phyloP scores from a whole-genome alignment of 1,284 basidiomycete species.

The Leccinum subfulvum region DNA sequence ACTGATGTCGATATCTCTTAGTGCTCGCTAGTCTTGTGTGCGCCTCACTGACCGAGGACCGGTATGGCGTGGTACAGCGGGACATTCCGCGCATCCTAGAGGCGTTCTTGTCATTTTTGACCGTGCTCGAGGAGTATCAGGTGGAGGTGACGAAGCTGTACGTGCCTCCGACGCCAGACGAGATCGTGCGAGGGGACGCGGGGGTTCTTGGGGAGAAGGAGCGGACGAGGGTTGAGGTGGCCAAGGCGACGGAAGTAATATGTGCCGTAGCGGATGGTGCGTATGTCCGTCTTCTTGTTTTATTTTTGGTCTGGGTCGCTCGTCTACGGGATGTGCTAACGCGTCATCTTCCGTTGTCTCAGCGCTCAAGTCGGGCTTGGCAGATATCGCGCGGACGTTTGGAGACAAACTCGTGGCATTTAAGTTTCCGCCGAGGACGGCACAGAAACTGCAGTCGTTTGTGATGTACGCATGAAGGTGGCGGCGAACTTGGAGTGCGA shows the following conservation, averaged over 20 bases:
- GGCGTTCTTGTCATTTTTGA: slow-evolving; percentile 65
- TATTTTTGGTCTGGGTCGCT: neutral
- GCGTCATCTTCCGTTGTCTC: neutral
- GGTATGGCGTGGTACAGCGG: slow-evolving; percentile 78
- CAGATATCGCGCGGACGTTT: slow-evolving; percentile 69
- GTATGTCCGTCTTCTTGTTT: neutral
- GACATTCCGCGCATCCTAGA: slow-evolving; percentile 81
- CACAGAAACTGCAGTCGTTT: slow-evolving; percentile 67
- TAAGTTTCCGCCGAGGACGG: slow-evolving; percentile 68
- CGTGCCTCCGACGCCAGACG: slow-evolving; percentile 37
- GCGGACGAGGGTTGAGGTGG: slow-evolving; percentile 42
- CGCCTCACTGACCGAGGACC: slow-evolving; percentile 75
- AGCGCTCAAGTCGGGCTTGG: slow-evolving; percentile 72
- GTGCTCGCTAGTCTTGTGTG: slow-evolving; percentile 70
- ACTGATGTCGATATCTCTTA: slow-evolving; percentile 28
- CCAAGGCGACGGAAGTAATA: slow-evolving; percentile 52
- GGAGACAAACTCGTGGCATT: slow-evolving; percentile 73
- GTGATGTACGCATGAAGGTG: slow-evolving; percentile 50
- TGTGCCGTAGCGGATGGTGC: slow-evolving; percentile 59
- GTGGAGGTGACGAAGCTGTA: slow-evolving; percentile 42
- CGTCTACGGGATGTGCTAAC: slow-evolving; percentile 9
- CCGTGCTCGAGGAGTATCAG: slow-evolving; percentile 64
- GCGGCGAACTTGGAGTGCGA: neutral
- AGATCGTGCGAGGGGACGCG: slow-evolving; percentile 34
- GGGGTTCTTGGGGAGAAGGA: slow-evolving; percentile 31